Conservation (phyloP, 108 stramenopile genomes). For the Schizochytrium sp. region DNA sequence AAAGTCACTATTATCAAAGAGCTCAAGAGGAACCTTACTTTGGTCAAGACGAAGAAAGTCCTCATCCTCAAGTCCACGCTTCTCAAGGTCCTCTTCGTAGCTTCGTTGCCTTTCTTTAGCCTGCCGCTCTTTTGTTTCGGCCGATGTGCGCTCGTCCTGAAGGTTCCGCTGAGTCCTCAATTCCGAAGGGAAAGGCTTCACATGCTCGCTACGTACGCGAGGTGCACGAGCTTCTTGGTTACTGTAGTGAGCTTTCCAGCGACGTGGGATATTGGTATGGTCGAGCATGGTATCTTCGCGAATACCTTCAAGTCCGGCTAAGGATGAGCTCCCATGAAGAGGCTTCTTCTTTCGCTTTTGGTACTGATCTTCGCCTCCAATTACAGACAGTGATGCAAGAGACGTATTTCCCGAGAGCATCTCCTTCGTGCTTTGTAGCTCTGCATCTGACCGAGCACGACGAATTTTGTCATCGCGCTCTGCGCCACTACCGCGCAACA, state of each 20-base stretch:
- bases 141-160: neutral
- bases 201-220: neutral
- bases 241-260: constrained; percentile 10
- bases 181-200: constrained; percentile 9
- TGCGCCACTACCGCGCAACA: constrained; percentile 39
- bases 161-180: neutral
- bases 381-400: neutral
- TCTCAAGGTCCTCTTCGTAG: constrained; percentile 30
- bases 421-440: constrained; percentile 8
- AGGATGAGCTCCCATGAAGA: neutral
- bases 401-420: neutral
- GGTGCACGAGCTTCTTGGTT: neutral
- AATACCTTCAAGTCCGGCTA: neutral
- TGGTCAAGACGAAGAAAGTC: constrained; percentile 48
- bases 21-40: constrained; percentile 56
- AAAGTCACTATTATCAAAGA: constrained; percentile 25
- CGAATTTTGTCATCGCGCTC: constrained; percentile 31
- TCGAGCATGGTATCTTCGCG: constrained; percentile 28
- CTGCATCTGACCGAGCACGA: constrained; percentile 43
- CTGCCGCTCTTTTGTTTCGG: neutral
- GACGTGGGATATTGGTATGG: constrained; percentile 29
- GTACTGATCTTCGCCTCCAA: neutral
- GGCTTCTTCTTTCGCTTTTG: neutral
- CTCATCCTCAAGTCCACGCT: constrained; percentile 40
- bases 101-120: neutral